Percentiles rank a stretch among this genome's conserved stretches.
These are phyloP conservation scores for Backusella sp. DNA, from an alignment of 192 early-diverging fungal genomes.

Conservation along the genomic window DNA sequence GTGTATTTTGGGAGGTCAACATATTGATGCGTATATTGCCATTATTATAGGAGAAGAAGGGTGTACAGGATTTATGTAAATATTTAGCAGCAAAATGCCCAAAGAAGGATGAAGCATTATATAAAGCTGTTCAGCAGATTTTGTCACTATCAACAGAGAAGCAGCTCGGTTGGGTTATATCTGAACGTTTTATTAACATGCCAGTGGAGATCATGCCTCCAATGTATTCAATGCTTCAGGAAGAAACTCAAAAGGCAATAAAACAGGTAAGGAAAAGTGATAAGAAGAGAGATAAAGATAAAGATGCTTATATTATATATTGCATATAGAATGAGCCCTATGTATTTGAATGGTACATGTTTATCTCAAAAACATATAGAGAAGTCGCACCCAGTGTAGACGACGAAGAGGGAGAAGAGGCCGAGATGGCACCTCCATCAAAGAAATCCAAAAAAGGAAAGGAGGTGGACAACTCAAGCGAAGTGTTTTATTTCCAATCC, in stretches of 20 bases:
- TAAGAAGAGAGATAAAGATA: neutral
- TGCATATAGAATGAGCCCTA: constrained; percentile 62
- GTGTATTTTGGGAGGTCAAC: neutral
- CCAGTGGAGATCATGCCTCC: constrained; percentile 89
- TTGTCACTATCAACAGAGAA: constrained; percentile 34
- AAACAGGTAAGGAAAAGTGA: constrained; percentile 48
- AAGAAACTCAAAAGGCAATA: constrained; percentile 76
- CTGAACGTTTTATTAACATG: constrained; percentile 94
- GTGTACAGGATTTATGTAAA: constrained; percentile 47
- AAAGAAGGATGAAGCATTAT: constrained; percentile 37
- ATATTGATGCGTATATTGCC: neutral
- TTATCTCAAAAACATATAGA: constrained; percentile 79
- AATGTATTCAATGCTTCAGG: constrained; percentile 87
- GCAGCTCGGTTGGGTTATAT: constrained; percentile 69
- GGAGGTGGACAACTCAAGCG: neutral
- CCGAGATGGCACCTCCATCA: constrained; percentile 26
- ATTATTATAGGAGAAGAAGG: constrained; percentile 40
- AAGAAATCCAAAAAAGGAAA: constrained; percentile 42
- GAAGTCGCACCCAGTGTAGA: constrained; percentile 66
- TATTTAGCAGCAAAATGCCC: constrained; percentile 71
- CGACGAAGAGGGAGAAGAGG: constrained; percentile 45
- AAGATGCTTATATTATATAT: neutral
- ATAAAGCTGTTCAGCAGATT: constrained; percentile 34
- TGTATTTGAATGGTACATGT: constrained; percentile 78
- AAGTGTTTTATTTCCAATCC: constrained; percentile 77